Conservation (phyloP, 140 eudicot genomes). For the Flaveria floridana region DNA sequence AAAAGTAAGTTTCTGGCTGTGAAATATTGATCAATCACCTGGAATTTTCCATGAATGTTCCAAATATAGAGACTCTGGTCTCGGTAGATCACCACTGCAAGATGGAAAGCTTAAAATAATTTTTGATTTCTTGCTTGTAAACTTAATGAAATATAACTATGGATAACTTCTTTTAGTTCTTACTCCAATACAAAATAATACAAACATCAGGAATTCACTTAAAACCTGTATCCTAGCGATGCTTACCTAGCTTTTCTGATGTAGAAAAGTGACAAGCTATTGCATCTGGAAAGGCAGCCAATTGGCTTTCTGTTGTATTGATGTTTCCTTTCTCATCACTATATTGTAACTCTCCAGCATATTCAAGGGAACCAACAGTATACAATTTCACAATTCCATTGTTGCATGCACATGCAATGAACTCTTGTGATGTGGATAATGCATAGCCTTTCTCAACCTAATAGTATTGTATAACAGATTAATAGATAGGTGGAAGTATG, state of each 20-base stretch:
- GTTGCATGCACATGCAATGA: constrained; percentile 81
- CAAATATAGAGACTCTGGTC: constrained; percentile 74
- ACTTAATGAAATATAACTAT: background rate
- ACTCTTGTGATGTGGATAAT: constrained; percentile 51
- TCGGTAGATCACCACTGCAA: constrained; percentile 70
- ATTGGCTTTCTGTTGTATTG: constrained; percentile 11
- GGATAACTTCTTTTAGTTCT: background rate
- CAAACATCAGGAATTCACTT: background rate
- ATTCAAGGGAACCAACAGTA: constrained; percentile 42
- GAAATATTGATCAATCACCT: constrained; percentile 42
- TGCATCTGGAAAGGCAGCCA: constrained; percentile 58
- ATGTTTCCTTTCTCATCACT: constrained; percentile 42
- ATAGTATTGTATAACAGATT: background rate
- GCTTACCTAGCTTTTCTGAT: constrained; percentile 59
- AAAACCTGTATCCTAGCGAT: background rate
- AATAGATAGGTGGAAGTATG: constrained; percentile 3
- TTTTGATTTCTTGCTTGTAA: constrained; percentile 5
- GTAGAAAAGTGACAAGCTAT: constrained; percentile 72
- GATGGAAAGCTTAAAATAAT: constrained; percentile 26
- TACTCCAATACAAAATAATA: constrained; percentile 17
- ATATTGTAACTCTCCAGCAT: constrained; percentile 52
- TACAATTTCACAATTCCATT: constrained; percentile 61
- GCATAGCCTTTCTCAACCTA: constrained; percentile 75
- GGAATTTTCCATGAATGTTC: constrained; percentile 54
- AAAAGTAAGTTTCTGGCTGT: background rate